phyloP scores from a whole-genome alignment of 2,329 filamentous ascomycete species.

The Endoconidiophora laricicola region DNA sequence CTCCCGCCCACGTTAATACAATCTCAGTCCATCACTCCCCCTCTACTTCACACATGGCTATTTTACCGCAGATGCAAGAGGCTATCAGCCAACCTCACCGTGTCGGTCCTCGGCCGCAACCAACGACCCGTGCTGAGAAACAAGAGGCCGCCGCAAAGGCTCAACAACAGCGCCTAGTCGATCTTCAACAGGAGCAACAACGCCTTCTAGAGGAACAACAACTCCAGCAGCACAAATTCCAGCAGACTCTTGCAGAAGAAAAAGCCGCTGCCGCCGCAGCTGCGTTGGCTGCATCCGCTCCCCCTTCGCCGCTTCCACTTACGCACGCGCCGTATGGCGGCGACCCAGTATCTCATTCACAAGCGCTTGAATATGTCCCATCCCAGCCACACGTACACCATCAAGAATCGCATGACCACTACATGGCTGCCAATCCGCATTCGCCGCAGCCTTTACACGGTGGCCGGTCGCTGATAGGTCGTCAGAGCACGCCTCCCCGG shows the following conservation, averaged over 20 bases:
- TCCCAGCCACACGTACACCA: neutral
- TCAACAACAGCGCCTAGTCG: slow-evolving; percentile 18
- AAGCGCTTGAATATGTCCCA: neutral
- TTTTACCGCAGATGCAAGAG: slow-evolving; percentile 12
- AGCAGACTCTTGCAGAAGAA: slow-evolving; percentile 17
- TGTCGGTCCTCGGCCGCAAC: slow-evolving; percentile 11
- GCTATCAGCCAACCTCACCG: slow-evolving; percentile 8
- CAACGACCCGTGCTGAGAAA: slow-evolving; percentile 13
- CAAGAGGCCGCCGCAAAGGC: slow-evolving; percentile 14
- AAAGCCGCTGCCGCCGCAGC: slow-evolving; percentile 21
- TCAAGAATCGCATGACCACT: neutral
- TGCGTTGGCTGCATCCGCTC: slow-evolving; percentile 18
- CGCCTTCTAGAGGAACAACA: slow-evolving; percentile 20
- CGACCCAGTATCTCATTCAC: slow-evolving; percentile 13
- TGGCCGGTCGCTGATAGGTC: neutral
- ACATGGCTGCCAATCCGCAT: too few species aligned
- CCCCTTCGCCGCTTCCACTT: neutral
- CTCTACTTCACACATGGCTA: slow-evolving; percentile 8
- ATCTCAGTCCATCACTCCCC: neutral
- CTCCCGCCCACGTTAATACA: slow-evolving; percentile 18
- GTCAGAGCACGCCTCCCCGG: neutral
- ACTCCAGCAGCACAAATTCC: slow-evolving; percentile 21
- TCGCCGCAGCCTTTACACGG: too few species aligned
- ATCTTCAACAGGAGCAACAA: slow-evolving; percentile 15
- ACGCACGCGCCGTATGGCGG: slow-evolving; percentile 14